These are phyloP conservation scores for Leccinum aurantiacum DNA, from an alignment of 768 basidiomycete genomes.

Conservation along the genomic window DNA sequence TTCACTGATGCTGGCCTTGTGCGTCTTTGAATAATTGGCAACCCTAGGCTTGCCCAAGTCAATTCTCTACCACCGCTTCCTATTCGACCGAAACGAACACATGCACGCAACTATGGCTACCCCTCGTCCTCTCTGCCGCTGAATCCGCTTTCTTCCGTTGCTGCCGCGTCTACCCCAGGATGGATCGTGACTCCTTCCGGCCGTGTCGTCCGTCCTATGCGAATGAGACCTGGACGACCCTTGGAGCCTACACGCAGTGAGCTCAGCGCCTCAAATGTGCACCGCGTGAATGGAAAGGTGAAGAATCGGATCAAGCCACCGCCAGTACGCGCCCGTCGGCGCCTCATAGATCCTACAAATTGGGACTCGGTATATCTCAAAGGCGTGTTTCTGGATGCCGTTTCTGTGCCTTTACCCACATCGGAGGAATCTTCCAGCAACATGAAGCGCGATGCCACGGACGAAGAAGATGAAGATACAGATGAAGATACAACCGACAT, in stretches of 20 bases:
- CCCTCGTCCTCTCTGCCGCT: slow-evolving; percentile 65
- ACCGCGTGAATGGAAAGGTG: slow-evolving; percentile 30
- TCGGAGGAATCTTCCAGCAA: background rate
- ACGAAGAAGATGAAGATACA: background rate
- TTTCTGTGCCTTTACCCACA: slow-evolving; percentile 7
- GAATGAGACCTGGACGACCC: slow-evolving; percentile 69
- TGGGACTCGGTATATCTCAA: slow-evolving; percentile 72
- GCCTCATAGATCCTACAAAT: slow-evolving; percentile 69
- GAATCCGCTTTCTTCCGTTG: slow-evolving; percentile 58
- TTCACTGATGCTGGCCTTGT: background rate
- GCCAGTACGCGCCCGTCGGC: slow-evolving; percentile 55
- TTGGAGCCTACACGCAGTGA: slow-evolving; percentile 34
- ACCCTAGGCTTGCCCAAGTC: slow-evolving; percentile 13
- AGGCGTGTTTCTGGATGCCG: slow-evolving; percentile 60
- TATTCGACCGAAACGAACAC: slow-evolving; percentile 43
- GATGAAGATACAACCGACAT: background rate
- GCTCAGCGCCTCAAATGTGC: slow-evolving; percentile 5
- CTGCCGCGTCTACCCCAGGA: slow-evolving; percentile 53
- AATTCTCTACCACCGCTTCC: slow-evolving; percentile 27
- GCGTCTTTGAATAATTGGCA: background rate
- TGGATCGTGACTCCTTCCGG: slow-evolving; percentile 74
- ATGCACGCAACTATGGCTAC: slow-evolving; percentile 36
- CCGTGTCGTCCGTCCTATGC: slow-evolving; percentile 61
- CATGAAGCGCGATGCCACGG: background rate
- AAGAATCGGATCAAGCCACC: slow-evolving; percentile 51